Percentiles rank a stretch among this genome's conserved stretches.
Evolutionary conservation across 768 basidiomycete genomes (phyloP).

Genomic region (Boletus tomentosulus): DNA sequence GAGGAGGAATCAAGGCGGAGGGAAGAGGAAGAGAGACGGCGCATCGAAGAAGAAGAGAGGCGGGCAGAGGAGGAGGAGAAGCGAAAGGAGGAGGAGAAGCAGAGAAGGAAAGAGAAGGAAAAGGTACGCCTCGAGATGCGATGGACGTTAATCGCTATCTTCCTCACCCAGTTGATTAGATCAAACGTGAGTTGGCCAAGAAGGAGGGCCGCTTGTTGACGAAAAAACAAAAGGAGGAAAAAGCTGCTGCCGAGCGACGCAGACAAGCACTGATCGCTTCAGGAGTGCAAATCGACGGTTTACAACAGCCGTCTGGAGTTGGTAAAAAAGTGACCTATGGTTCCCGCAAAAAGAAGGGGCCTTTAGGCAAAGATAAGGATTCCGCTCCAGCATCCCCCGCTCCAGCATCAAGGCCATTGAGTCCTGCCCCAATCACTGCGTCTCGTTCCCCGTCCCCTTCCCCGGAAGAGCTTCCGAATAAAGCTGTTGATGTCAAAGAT

Average conservation of each 20-base stretch:
- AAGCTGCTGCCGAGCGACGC: slow-evolving; percentile 83
- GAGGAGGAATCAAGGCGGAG: slow-evolving; percentile 76
- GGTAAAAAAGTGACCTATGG: slow-evolving; percentile 79
- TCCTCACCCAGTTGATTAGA: slow-evolving; percentile 41
- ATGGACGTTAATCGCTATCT: background rate
- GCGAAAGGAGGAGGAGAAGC: slow-evolving; percentile 78
- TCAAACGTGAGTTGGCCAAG: slow-evolving; percentile 83
- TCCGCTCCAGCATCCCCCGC: slow-evolving; percentile 42
- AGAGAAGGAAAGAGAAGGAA: slow-evolving; percentile 82
- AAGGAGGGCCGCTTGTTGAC: slow-evolving; percentile 93
- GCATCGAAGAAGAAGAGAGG: slow-evolving; percentile 89
- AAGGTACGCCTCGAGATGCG: slow-evolving; percentile 46
- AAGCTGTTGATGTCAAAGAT: slow-evolving; percentile 38
- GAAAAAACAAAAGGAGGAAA: slow-evolving; percentile 97
- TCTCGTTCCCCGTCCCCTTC: slow-evolving; percentile 25
- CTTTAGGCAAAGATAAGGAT: slow-evolving; percentile 40
- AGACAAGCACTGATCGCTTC: slow-evolving; percentile 87
- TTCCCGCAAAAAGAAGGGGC: slow-evolving; percentile 75
- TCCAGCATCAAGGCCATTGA: slow-evolving; percentile 51
- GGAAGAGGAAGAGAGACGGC: slow-evolving; percentile 73
- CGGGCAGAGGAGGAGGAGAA: slow-evolving; percentile 70
- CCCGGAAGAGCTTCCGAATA: slow-evolving; percentile 24
- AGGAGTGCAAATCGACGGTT: slow-evolving; percentile 85
- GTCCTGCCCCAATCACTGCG: slow-evolving; percentile 27
- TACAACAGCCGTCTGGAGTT: slow-evolving; percentile 55